phyloP scores from a whole-genome alignment of 495 filamentous ascomycete species.

The Monascus purpureus region DNA sequence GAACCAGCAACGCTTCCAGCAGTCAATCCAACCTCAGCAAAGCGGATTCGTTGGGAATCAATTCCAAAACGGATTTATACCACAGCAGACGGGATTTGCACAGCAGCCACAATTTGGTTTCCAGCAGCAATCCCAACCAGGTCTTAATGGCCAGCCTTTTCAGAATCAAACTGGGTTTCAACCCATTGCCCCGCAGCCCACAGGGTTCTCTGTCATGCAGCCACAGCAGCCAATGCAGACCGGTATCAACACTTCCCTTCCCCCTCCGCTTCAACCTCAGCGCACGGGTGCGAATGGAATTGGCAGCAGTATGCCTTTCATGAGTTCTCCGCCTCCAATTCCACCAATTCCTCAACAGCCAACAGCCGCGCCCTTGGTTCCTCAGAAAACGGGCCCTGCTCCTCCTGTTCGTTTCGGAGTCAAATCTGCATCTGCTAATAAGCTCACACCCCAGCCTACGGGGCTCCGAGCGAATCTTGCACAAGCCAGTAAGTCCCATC shows the following conservation, averaged over 20 bases:
- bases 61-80: slow-evolving; percentile 31
- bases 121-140: slow-evolving; percentile 35
- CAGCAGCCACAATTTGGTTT: slow-evolving; percentile 38
- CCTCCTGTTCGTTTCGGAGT: slow-evolving; percentile 86
- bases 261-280: slow-evolving; percentile 26
- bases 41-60: slow-evolving; percentile 43
- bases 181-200: slow-evolving; percentile 47
- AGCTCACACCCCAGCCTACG: slow-evolving; percentile 76
- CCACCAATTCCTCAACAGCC: slow-evolving; percentile 36
- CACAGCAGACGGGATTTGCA: slow-evolving; percentile 39
- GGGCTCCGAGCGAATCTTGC: slow-evolving; percentile 78
- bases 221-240: slow-evolving; percentile 37
- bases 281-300: slow-evolving; percentile 47
- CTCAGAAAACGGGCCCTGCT: slow-evolving; percentile 89
- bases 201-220: slow-evolving; percentile 38
- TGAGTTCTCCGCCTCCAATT: slow-evolving; percentile 21
- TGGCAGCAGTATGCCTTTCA: slow-evolving; percentile 24
- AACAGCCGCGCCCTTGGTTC: slow-evolving; percentile 45
- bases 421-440: slow-evolving; percentile 47
- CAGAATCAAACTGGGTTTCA: too few species aligned
- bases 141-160: too few species aligned
- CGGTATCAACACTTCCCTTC: slow-evolving; percentile 31
- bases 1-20: slow-evolving; percentile 48
- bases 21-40: slow-evolving; percentile 35
- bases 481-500: slow-evolving; percentile 74